A percentile compares a stretch with the other conserved stretches of the same genome.
phyloP scores from a whole-genome alignment of 2,329 filamentous ascomycete species.

The Zopfia rhizophila region DNA sequence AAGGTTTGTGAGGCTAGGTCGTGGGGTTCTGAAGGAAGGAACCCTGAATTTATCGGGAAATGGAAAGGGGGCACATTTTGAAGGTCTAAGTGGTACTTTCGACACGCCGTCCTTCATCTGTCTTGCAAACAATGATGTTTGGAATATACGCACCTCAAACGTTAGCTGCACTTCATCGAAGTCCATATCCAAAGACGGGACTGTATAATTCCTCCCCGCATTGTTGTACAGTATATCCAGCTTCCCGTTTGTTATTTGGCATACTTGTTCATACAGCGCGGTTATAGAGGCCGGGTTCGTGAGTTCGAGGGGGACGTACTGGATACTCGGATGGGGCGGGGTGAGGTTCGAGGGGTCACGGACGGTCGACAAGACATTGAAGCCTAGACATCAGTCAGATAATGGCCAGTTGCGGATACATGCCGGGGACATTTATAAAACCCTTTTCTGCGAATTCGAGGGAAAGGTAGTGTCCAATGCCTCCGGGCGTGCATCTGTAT shows the following conservation, averaged over 20 bases:
- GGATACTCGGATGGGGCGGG: constrained; percentile 61
- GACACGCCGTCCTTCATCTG: too few relatives aligned
- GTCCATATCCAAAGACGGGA: constrained; percentile 67
- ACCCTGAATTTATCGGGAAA: too few relatives aligned
- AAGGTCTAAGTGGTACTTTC: too few relatives aligned
- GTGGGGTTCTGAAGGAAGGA: too few relatives aligned
- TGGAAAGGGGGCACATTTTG: too few relatives aligned
- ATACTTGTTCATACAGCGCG: constrained; percentile 58
- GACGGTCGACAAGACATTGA: constrained; percentile 68
- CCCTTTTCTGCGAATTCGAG: constrained; percentile 64
- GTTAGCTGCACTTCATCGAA: constrained; percentile 58
- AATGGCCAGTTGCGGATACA: too few relatives aligned
- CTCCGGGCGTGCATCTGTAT: constrained; percentile 62
- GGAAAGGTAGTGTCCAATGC: constrained; percentile 69
- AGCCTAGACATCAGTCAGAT: too few relatives aligned
- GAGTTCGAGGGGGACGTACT: constrained; percentile 66
- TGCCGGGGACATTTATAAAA: too few relatives aligned
- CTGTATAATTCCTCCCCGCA: constrained; percentile 66
- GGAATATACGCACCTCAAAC: constrained; percentile 64
- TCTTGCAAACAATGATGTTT: too few relatives aligned
- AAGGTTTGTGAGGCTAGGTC: constrained; percentile 41
- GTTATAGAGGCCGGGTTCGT: constrained; percentile 61
- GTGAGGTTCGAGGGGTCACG: constrained; percentile 61
- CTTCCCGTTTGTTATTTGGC: constrained; percentile 57
- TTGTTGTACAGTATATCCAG: constrained; percentile 70